A percentile compares a stretch with the other conserved stretches of the same genome.
phyloP scores from a whole-genome alignment of 768 basidiomycete species.

The Kwoniella bestiolae region DNA sequence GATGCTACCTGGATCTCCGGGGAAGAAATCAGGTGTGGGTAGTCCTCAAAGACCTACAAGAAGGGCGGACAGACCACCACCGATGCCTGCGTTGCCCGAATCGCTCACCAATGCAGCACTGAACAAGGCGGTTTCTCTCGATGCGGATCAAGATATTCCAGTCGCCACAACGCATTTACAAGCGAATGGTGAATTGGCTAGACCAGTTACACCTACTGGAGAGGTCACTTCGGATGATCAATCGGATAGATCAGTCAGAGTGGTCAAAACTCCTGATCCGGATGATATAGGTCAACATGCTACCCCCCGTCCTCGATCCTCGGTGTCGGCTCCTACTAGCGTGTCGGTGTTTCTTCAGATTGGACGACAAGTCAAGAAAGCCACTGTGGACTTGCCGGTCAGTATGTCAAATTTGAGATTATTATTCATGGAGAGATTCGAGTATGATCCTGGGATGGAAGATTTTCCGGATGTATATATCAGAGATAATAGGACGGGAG shows the following conservation, averaged over 20 bases:
- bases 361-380: slow-evolving; percentile 88
- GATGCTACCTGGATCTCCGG: slow-evolving; percentile 70
- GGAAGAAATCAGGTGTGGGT: slow-evolving; percentile 23
- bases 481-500: slow-evolving; percentile 85
- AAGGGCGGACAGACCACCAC: slow-evolving; percentile 42
- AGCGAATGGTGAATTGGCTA: slow-evolving; percentile 10
- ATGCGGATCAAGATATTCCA: background rate
- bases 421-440: slow-evolving; percentile 92
- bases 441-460: slow-evolving; percentile 88
- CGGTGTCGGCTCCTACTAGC: slow-evolving; percentile 33
- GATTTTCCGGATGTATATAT: slow-evolving; percentile 96
- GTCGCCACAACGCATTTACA: background rate
- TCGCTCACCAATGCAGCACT: slow-evolving; percentile 13
- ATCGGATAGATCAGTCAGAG: slow-evolving; percentile 20
- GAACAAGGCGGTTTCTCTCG: background rate
- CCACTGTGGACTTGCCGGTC: slow-evolving; percentile 67
- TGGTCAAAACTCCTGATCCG: slow-evolving; percentile 38
- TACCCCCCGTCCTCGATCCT: slow-evolving; percentile 15
- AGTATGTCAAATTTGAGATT: slow-evolving; percentile 77
- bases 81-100: slow-evolving; percentile 50
- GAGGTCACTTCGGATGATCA: slow-evolving; percentile 8
- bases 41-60: slow-evolving; percentile 49
- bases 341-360: slow-evolving; percentile 85
- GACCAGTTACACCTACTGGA: slow-evolving; percentile 7
- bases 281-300: slow-evolving; percentile 27